These are phyloP conservation scores for Wickerhamiella sorbophila DNA, from an alignment of 805 yeast genomes.

Conservation along the genomic window DNA sequence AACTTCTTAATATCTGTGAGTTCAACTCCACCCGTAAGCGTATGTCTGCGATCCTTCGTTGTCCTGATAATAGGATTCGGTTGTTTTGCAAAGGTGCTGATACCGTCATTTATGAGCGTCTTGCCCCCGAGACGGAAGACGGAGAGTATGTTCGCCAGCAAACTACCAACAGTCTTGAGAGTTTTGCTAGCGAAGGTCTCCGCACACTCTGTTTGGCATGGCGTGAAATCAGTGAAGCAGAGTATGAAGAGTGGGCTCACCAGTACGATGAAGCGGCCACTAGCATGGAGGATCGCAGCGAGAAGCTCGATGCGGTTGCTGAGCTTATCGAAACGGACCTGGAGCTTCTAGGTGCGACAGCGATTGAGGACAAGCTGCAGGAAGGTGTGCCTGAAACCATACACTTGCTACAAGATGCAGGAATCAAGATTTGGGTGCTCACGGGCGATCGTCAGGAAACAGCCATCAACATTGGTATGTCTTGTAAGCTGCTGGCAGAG, in stretches of 20 bases:
- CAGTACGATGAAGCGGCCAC: slow-evolving; percentile 70
- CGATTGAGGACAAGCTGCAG: slow-evolving; percentile 93
- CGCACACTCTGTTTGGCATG: slow-evolving; percentile 89
- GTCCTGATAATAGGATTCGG: slow-evolving; percentile 85
- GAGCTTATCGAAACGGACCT: slow-evolving; percentile 72
- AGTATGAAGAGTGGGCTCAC: slow-evolving; percentile 56
- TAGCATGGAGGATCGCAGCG: slow-evolving; percentile 57
- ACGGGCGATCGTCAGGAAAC: slow-evolving; percentile 99
- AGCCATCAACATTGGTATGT: slow-evolving; percentile 96
- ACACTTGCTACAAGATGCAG: slow-evolving; percentile 88
- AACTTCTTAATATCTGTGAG: slow-evolving; percentile 81
- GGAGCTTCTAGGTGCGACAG: slow-evolving; percentile 86
- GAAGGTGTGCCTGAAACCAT: slow-evolving; percentile 98
- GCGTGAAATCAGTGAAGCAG: slow-evolving; percentile 63
- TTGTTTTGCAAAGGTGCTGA: slow-evolving; percentile 96
- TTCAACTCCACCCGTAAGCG: slow-evolving; percentile 95
- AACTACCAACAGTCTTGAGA: slow-evolving; percentile 82
- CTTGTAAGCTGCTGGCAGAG: slow-evolving; percentile 83
- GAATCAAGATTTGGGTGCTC: slow-evolving; percentile 92
- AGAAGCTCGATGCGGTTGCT: slow-evolving; percentile 74
- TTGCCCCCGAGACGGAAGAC: slow-evolving; percentile 37
- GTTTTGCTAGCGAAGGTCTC: slow-evolving; percentile 90
- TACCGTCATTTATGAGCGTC: slow-evolving; percentile 81
- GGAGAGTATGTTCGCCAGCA: slow-evolving; percentile 24
- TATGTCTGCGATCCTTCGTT: slow-evolving; percentile 88